Percentiles rank a stretch among this genome's conserved stretches.
Conservation (phyloP, 805 yeast genomes). For the Candida namnaoensis region DNA sequence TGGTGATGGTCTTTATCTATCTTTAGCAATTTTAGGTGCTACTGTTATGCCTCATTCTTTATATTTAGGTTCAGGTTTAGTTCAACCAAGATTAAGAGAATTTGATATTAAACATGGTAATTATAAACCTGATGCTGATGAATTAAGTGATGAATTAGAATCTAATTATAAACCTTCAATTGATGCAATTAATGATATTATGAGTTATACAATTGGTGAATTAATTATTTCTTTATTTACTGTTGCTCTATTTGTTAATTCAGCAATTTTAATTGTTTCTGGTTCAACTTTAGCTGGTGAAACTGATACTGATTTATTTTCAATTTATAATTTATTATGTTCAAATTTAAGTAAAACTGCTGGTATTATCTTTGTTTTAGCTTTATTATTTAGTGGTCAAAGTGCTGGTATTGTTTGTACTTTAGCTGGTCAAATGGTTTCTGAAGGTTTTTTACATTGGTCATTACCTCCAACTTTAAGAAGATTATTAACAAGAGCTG, state of each 20-base stretch:
- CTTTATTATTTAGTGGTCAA: conserved; percentile 80
- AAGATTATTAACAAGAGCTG: conserved; percentile 70
- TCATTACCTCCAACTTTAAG: conserved; percentile 73
- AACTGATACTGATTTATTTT: conserved; percentile 57
- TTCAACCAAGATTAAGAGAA: conserved; percentile 76
- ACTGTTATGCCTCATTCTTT: conserved; percentile 94
- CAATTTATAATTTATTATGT: conserved; percentile 64
- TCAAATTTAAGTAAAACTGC: conserved; percentile 61
- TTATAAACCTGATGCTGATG: conserved; percentile 31
- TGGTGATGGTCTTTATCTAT: conserved; percentile 64
- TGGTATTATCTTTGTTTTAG: conserved; percentile 79
- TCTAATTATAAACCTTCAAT: conserved; percentile 65
- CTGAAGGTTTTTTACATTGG: conserved; percentile 85
- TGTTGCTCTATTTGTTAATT: conserved; percentile 84
- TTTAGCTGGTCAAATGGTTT: conserved; percentile 88
- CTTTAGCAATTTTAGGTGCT: conserved; percentile 86
- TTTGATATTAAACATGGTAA: conserved; percentile 64
- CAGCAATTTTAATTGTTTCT: conserved; percentile 83
- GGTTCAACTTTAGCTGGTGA: conserved; percentile 72
- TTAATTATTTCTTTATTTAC: conserved; percentile 75
- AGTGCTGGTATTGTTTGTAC: conserved; percentile 96
- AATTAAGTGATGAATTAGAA: conserved; percentile 24
- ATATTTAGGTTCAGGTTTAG: conserved; percentile 83
- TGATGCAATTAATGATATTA: conserved; percentile 73
- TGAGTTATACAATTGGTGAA: conserved; percentile 78